A percentile compares a stretch with the other conserved stretches of the same genome.
Evolutionary conservation across 192 early-diverging fungal species (phyloP).

Genomic region (Podila horticola): DNA sequence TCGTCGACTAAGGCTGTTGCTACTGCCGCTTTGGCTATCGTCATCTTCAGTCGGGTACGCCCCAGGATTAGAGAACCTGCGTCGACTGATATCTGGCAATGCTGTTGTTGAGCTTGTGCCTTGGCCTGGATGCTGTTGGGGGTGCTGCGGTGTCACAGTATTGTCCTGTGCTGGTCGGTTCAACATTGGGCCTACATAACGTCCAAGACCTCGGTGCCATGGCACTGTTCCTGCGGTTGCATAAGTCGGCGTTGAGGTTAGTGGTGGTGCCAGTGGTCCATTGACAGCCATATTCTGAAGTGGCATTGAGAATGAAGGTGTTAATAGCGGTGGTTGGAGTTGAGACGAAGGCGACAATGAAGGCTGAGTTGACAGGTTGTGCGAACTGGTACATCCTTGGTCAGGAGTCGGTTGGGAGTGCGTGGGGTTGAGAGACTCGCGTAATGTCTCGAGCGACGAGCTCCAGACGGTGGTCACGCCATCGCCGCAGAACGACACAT

Average conservation of each 20-base stretch:
- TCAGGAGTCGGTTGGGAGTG: neutral
- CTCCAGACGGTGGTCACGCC: slow-evolving; percentile 38
- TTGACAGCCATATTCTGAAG: no score
- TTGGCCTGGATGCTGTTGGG: slow-evolving; percentile 19
- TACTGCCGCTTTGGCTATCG: no score
- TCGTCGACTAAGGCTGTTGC: no score
- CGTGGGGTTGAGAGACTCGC: slow-evolving; percentile 6
- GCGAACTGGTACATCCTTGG: no score
- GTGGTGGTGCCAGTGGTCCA: neutral
- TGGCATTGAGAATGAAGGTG: no score
- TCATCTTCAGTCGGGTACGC: no score
- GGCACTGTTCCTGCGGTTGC: neutral
- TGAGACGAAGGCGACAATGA: no score
- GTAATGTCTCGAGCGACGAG: slow-evolving; percentile 5
- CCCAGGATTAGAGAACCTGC: no score
- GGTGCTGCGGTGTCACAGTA: neutral
- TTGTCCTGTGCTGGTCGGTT: slow-evolving; percentile 1
- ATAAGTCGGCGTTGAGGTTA: neutral
- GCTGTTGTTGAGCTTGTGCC: neutral
- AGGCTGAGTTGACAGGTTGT: no score
- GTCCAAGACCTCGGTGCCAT: slow-evolving; percentile 13
- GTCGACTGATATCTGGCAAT: no score
- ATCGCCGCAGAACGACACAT: slow-evolving; percentile 44
- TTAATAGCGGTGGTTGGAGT: no score
- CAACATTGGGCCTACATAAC: slow-evolving; percentile 23